phyloP scores from a whole-genome alignment of 73 alveolate species.

The Tetrahymena thermophila region DNA sequence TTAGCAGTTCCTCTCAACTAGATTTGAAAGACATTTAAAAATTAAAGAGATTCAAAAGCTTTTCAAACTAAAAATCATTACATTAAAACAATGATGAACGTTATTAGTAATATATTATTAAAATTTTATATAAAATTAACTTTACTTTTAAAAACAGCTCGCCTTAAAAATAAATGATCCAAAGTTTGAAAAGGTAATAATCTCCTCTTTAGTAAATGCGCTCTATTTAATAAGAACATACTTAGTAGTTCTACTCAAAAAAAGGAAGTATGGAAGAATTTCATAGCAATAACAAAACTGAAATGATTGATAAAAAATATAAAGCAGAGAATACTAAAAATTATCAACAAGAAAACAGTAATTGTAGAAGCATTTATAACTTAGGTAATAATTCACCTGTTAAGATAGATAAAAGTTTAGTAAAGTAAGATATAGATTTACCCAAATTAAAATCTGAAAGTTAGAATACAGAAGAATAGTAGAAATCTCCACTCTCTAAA shows the following conservation, averaged over 20 bases:
- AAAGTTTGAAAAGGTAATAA: background rate
- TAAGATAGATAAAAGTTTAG: background rate
- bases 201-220: background rate
- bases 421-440: background rate
- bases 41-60: background rate
- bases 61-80: background rate
- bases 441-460: background rate
- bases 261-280: background rate
- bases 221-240: background rate
- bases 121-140: too few relatives aligned
- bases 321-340: background rate
- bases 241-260: background rate
- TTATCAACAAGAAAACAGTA: background rate
- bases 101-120: background rate
- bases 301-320: background rate
- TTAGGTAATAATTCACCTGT: background rate
- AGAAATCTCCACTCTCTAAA: background rate
- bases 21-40: background rate
- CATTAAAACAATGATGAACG: background rate
- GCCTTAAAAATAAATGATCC: background rate
- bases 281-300: background rate
- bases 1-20: background rate
- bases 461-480: background rate
- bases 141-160: background rate
- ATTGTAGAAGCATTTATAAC: background rate